Evolutionary conservation across 176 grass and related monocot species (phyloP).

Genomic region (Cenchrus purpureus): DNA sequence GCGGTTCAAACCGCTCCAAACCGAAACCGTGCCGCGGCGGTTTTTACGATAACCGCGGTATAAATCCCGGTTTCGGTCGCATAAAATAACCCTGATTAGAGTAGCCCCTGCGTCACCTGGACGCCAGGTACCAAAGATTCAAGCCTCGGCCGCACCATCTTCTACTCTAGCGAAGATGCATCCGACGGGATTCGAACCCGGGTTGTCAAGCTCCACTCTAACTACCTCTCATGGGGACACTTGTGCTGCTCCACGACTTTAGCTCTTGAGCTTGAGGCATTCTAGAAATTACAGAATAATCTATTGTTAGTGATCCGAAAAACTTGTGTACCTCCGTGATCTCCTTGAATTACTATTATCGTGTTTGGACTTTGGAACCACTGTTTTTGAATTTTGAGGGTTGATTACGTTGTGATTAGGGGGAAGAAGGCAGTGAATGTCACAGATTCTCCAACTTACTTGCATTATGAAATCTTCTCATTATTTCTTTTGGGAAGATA

Average conservation of each 20-base stretch:
- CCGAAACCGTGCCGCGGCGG: too few relatives aligned
- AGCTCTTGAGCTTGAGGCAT: neutral
- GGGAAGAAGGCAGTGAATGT: neutral
- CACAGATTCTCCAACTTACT: neutral
- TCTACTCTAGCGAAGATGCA: too few relatives aligned
- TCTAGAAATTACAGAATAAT: slow-evolving; percentile 2
- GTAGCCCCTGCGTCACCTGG: too few relatives aligned
- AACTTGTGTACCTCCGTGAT: slow-evolving; percentile 4
- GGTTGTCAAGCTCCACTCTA: too few relatives aligned
- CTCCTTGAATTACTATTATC: neutral
- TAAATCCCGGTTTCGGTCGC: too few relatives aligned
- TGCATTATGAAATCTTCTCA: neutral
- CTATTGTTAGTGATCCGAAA: neutral
- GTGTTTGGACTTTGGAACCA: neutral
- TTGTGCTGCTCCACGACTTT: neutral
- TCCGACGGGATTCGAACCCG: too few relatives aligned
- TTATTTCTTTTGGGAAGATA: neutral
- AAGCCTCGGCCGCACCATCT: too few relatives aligned
- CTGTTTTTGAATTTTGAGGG: neutral
- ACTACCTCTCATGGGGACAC: neutral
- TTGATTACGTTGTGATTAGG: neutral
- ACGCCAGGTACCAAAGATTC: too few relatives aligned
- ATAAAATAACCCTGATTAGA: too few relatives aligned
- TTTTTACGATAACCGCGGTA: too few relatives aligned
- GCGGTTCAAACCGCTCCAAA: too few relatives aligned